Conservation (phyloP, 768 basidiomycete species). For the Phlebiopsis gigantea region DNA sequence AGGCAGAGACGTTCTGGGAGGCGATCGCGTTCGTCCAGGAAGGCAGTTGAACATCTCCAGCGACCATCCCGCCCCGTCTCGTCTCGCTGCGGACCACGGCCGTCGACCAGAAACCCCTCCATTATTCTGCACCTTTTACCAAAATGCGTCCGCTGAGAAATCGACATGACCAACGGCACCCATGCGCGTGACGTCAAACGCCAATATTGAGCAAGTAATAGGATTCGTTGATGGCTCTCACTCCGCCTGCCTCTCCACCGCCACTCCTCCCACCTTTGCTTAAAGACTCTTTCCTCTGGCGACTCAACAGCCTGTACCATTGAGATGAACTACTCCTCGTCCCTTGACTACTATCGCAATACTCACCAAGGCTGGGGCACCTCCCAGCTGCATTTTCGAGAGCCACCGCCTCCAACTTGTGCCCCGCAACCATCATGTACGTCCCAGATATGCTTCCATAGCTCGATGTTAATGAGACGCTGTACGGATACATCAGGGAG, state of each 20-base stretch:
- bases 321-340: not conserved
- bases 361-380: conserved; percentile 45
- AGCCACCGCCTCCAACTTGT: conserved; percentile 29
- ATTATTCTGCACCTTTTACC: too few species aligned
- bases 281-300: not conserved
- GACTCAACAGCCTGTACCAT: not conserved
- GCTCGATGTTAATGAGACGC: not conserved
- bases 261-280: not conserved
- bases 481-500: too few species aligned
- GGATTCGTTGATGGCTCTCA: not conserved
- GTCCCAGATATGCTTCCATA: conserved; percentile 19
- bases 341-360: conserved; percentile 21
- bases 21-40: too few species aligned
- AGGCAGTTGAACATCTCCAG: too few species aligned
- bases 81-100: too few species aligned
- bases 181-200: conserved; percentile 9
- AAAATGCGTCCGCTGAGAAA: too few species aligned
- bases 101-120: too few species aligned
- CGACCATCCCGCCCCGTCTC: too few species aligned
- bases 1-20: too few species aligned
- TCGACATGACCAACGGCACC: too few species aligned
- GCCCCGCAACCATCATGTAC: conserved; percentile 50
- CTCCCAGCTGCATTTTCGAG: conserved; percentile 29
- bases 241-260: not conserved
- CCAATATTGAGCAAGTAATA: not conserved